Evolutionary conservation across 2,329 filamentous ascomycete genomes (phyloP).

Genomic region (Clarireedia hainanense): DNA sequence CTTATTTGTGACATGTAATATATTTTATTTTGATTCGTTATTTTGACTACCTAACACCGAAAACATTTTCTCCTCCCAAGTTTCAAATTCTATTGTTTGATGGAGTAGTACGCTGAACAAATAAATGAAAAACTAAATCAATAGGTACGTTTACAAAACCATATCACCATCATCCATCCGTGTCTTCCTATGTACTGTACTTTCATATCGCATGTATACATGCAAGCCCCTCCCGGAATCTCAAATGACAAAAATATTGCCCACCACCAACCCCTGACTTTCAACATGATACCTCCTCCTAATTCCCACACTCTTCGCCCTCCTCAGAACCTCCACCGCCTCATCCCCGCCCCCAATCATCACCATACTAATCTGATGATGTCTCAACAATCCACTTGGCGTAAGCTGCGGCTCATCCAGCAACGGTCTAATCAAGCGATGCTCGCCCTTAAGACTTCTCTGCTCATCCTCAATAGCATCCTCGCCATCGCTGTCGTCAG

Average conservation of each 20-base stretch:
- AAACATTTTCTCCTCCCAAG: no score
- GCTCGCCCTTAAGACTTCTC: conserved; percentile 30
- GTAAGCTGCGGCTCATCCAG: conserved; percentile 62
- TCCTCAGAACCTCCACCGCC: conserved; percentile 54
- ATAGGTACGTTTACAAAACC: no score
- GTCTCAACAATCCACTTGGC: conserved; percentile 28
- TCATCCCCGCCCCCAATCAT: conserved; percentile 68
- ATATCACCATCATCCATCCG: no score
- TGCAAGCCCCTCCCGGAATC: not conserved
- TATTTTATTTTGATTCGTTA: no score
- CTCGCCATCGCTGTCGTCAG: conserved; percentile 37
- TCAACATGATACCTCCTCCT: conserved; percentile 72
- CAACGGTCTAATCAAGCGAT: conserved; percentile 48
- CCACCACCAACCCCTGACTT: conserved; percentile 71
- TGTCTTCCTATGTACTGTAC: no score
- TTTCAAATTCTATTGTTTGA: no score
- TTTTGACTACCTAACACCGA: no score
- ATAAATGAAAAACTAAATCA: no score
- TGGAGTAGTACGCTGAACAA: no score
- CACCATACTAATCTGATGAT: conserved; percentile 69
- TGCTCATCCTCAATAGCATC: conserved; percentile 26
- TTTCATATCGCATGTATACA: no score
- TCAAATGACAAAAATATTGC: conserved; percentile 61
- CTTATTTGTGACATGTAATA: no score
- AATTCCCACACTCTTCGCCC: conserved; percentile 63